These are phyloP conservation scores for Fusarium irregulare DNA, from an alignment of 2,329 filamentous ascomycete species.

Conservation along the genomic window DNA sequence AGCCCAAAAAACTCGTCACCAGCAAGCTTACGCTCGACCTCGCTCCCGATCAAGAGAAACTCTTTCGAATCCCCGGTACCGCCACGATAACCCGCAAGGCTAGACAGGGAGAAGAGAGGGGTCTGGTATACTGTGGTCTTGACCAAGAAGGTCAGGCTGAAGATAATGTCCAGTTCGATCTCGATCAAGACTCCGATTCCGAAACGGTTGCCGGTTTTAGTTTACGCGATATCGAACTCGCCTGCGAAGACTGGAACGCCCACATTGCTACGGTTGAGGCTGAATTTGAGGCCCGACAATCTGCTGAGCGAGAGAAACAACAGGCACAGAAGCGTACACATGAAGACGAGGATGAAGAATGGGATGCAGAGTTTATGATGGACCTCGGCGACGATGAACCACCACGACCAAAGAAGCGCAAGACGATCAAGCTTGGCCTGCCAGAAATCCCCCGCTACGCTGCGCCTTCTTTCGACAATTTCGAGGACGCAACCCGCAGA, in stretches of 20 bases:
- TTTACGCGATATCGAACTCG: constrained; percentile 82
- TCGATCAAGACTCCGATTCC: constrained; percentile 64
- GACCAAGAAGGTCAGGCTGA: constrained; percentile 53
- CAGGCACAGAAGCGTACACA: constrained; percentile 49
- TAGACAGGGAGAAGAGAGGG: constrained; percentile 65
- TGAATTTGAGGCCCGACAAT: constrained; percentile 50
- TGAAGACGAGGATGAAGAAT: constrained; percentile 67
- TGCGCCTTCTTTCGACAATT: constrained; percentile 82
- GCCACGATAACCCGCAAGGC: constrained; percentile 65
- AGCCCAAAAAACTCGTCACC: constrained; percentile 83
- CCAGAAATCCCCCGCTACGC: constrained; percentile 69
- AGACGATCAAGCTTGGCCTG: constrained; percentile 68
- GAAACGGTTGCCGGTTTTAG: constrained; percentile 80
- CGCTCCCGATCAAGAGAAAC: constrained; percentile 85
- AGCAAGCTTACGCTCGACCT: constrained; percentile 91
- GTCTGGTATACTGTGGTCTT: constrained; percentile 59
- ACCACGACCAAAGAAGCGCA: constrained; percentile 74
- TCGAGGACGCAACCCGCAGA: constrained; percentile 76
- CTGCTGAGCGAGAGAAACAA: constrained; percentile 48
- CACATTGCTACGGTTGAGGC: constrained; percentile 64
- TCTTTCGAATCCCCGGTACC: constrained; percentile 79
- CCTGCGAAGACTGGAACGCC: constrained; percentile 87
- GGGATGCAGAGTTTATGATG: constrained; percentile 70
- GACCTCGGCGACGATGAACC: constrained; percentile 59
- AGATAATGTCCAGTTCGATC: constrained; percentile 56